These are phyloP conservation scores for Fusarium ambrosium DNA, from an alignment of 2,329 filamentous ascomycete genomes.

Conservation along the genomic window DNA sequence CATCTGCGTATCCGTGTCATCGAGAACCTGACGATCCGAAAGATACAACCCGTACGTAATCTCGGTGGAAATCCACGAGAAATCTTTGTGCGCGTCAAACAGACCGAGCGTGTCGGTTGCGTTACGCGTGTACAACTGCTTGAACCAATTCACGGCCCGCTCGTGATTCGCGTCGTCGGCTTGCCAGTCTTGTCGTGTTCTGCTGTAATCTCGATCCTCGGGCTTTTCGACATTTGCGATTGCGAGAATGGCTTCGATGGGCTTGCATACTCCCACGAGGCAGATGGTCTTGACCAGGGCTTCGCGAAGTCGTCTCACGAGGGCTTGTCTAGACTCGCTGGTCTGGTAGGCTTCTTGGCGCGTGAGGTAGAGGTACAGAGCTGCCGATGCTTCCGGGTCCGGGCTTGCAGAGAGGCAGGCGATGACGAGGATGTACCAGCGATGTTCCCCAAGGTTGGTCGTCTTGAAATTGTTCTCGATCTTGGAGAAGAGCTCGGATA, in stretches of 20 bases:
- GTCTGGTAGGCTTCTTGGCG: constrained; percentile 57
- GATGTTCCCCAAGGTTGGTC: constrained; percentile 31
- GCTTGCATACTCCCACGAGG: constrained; percentile 73
- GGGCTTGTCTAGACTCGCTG: constrained; percentile 57
- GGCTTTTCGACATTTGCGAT: constrained; percentile 63
- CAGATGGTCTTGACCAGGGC: constrained; percentile 70
- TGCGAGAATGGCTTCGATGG: constrained; percentile 70
- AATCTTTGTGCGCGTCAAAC: constrained; percentile 55
- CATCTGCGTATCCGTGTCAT: constrained; percentile 67
- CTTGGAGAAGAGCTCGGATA: constrained; percentile 28
- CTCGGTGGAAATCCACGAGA: constrained; percentile 64
- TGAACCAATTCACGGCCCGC: constrained; percentile 68
- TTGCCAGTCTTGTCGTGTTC: constrained; percentile 69
- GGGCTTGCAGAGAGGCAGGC: constrained; percentile 37
- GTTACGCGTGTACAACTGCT: constrained; percentile 68
- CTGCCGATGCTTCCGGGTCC: constrained; percentile 34
- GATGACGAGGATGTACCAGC: constrained; percentile 38
- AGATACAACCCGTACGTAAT: constrained; percentile 72
- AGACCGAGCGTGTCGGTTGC: constrained; percentile 50
- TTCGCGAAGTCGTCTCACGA: constrained; percentile 68
- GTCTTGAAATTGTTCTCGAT: constrained; percentile 31
- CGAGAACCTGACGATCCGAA: constrained; percentile 67
- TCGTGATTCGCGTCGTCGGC: constrained; percentile 67
- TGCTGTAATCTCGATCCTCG: constrained; percentile 70
- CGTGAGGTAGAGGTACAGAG: constrained; percentile 49